Conservation (phyloP, 257 asterid genomes). For the Sherardia arvensis region DNA sequence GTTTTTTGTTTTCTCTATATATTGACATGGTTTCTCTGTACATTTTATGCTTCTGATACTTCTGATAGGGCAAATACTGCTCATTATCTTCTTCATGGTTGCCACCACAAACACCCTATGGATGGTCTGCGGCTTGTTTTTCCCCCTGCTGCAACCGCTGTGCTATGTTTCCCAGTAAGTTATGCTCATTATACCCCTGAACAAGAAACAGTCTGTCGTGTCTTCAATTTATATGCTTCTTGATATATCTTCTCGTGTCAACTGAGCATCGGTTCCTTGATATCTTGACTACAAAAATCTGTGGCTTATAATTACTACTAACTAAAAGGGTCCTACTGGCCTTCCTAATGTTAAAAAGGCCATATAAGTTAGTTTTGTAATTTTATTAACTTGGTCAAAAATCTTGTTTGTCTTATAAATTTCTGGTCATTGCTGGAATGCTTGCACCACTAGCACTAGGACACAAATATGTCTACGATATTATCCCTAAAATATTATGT, state of each 20-base stretch:
- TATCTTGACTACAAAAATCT: background rate
- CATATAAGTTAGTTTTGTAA: background rate
- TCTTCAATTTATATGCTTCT: background rate
- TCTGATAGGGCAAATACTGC: constrained; percentile 33
- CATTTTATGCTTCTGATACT: no score
- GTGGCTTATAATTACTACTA: background rate
- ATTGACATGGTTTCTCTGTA: background rate
- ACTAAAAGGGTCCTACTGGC: background rate
- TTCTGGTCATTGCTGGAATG: background rate
- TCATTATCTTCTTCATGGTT: constrained; percentile 43
- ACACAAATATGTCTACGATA: background rate
- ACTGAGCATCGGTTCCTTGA: background rate
- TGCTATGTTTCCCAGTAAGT: constrained; percentile 34
- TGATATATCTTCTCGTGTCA: background rate
- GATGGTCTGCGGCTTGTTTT: constrained; percentile 43
- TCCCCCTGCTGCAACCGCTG: constrained; percentile 40
- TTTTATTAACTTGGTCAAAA: background rate
- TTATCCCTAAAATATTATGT: background rate
- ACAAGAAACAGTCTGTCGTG: background rate
- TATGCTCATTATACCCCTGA: background rate
- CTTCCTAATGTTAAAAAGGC: background rate
- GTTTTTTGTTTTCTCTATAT: background rate
- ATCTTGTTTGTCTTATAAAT: background rate
- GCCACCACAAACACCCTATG: constrained; percentile 48
- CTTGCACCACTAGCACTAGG: background rate